phyloP scores from a whole-genome alignment of 257 asterid genomes.

The Apocynum venetum region DNA sequence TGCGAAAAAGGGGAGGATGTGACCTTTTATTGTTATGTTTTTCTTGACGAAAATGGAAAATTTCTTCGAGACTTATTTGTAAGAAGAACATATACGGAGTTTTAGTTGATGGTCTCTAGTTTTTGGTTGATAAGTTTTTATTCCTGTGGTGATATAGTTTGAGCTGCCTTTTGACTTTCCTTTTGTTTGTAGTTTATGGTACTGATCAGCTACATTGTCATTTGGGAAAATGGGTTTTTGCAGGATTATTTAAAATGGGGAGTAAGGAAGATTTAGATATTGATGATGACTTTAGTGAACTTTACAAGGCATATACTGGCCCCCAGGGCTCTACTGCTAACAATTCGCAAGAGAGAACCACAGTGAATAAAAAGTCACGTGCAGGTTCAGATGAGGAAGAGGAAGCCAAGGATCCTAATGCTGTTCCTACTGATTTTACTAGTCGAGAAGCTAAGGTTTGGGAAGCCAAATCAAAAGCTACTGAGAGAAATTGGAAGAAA shows the following conservation, averaged over 20 bases:
- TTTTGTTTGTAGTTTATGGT: neutral
- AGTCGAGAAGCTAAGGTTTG: constrained; percentile 99
- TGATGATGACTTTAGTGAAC: constrained; percentile 87
- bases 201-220: neutral
- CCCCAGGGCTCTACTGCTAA: constrained; percentile 52
- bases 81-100: neutral
- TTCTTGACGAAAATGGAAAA: neutral
- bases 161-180: neutral
- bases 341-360: constrained; percentile 44
- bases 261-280: constrained; percentile 59
- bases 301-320: constrained; percentile 93
- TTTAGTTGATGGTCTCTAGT: neutral
- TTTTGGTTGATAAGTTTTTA: neutral
- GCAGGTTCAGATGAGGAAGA: constrained; percentile 86
- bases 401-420: constrained; percentile 80
- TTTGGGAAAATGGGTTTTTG: neutral
- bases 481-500: constrained; percentile 98
- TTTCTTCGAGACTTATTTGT: neutral
- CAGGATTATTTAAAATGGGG: constrained; percentile 39
- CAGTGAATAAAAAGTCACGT: constrained; percentile 57
- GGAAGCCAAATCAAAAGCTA: constrained; percentile 99
- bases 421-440: constrained; percentile 98
- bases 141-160: neutral
- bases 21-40: neutral
- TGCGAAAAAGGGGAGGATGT: neutral